Evolutionary conservation across 257 asterid species (phyloP), one percentile per base, ranked within the genome.

Genomic region (Gentiana dahurica): DNA sequence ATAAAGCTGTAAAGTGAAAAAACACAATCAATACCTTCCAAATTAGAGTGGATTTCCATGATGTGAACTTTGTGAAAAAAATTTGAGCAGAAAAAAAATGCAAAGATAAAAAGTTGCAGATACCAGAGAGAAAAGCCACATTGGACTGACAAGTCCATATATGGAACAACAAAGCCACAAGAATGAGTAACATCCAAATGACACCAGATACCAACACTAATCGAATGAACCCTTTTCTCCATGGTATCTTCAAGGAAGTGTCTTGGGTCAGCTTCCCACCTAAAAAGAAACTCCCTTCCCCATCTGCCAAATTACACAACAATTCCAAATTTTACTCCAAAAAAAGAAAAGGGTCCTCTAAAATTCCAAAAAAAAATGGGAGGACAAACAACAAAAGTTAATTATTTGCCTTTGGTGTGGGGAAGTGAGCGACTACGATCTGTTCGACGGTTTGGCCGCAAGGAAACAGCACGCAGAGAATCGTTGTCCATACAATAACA

Each of bases 1-100:
- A 91, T 54, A 85, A 79, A 71, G 88, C 96, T 91, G 95, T 77
- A 74, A 32, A 66, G 47, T 46, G 67, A 66, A 49, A 63, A 55
- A 63, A 24, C 7, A 34, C 41, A 43, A 61, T 51, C 49, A 65
- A 41, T 47, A 50, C 39, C 61, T 24, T 39, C 49, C 1, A 41
- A 9, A 2, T 4, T 15, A 41, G 13, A n/a, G 51, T 38, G 34
- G 54, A 37, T 12, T 44, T n/a, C 56, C 24, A 44, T 33, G 41
- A 12, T 45, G 32, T 7, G 34, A 54, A 3, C 11, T 34, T 54
- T 52, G 41, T 38, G 45, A 55, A 24, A n/a, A 2, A 8, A 4
- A 8, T 50, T 8, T 6, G n/a, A 15, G 24, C 55, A 36, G 50
- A 43, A 45, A 5, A 41, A 41, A 1, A 10, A 5, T 41, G 46